These are phyloP conservation scores for Ceratobasidium sp. DNA, from an alignment of 1,284 basidiomycete genomes.

Conservation along the genomic window DNA sequence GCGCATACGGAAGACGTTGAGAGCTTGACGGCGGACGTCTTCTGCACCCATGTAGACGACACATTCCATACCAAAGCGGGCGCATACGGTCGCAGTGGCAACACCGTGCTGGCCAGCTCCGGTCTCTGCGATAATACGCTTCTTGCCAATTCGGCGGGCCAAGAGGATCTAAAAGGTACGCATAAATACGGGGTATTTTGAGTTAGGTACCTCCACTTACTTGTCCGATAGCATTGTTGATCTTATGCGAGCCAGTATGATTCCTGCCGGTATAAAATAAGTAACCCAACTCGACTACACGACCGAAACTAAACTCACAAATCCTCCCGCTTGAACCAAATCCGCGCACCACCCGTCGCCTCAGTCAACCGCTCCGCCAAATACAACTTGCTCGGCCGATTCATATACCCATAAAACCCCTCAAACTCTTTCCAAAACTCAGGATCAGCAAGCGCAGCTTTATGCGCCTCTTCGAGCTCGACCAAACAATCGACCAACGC, in stretches of 20 bases:
- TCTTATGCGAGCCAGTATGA: conserved; percentile 97
- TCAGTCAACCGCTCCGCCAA: conserved; percentile 81
- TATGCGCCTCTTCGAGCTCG: conserved; percentile 94
- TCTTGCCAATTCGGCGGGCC: conserved; percentile 94
- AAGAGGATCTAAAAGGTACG: conserved; percentile 79
- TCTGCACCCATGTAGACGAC: conserved; percentile 99
- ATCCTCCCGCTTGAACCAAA: conserved; percentile 99
- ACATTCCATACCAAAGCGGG: conserved; percentile 96
- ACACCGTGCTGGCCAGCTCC: conserved; percentile 99
- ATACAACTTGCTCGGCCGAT: conserved; percentile 80
- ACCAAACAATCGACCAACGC: conserved; percentile 90
- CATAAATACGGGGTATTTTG: conserved; percentile 20
- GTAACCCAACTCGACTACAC: conserved; percentile 41
- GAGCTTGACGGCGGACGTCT: conserved; percentile 93
- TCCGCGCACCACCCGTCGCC: conserved; percentile 87
- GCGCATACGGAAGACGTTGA: conserved; percentile 98
- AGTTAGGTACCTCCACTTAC: conserved; percentile 58
- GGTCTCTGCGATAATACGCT: conserved; percentile 97
- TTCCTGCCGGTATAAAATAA: conserved; percentile 69
- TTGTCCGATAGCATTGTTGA: conserved; percentile 96
- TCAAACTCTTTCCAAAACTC: conserved; percentile 95
- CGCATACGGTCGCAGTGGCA: conserved; percentile 97
- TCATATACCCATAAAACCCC: conserved; percentile 91
- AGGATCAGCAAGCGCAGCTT: conserved; percentile 88
- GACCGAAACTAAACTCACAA: conserved; percentile 67